Percentiles rank a stretch among this genome's conserved stretches.
Evolutionary conservation across 1,139 yeast genomes (phyloP).

Genomic region (Casaregolazyma lundiana): DNA sequence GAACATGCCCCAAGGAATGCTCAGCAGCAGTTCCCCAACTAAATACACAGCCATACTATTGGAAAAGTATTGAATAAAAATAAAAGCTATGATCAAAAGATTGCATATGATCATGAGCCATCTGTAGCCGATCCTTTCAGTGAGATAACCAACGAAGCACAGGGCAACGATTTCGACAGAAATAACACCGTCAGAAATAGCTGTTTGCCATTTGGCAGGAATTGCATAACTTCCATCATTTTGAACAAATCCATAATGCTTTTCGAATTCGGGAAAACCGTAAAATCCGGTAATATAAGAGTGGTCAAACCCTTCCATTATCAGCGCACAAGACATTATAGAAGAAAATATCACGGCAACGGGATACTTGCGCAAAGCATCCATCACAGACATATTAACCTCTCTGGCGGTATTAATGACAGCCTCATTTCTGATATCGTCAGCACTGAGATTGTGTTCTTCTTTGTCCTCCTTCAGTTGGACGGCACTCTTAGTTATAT

Average conservation of each 20-base stretch:
- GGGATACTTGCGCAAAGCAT: constrained; percentile 38
- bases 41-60: constrained; percentile 27
- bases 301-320: constrained; percentile 46
- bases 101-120: constrained; percentile 35
- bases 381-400: constrained; percentile 39
- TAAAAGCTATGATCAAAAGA: constrained; percentile 31
- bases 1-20: constrained; percentile 42
- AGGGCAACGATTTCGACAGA: constrained; percentile 40
- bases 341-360: constrained; percentile 41
- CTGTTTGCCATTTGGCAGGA: constrained; percentile 46
- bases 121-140: constrained; percentile 41
- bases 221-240: constrained; percentile 30
- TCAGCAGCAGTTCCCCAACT: constrained; percentile 11
- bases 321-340: constrained; percentile 36
- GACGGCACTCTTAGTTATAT: no score
- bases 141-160: constrained; percentile 36
- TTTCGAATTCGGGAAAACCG: constrained; percentile 11
- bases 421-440: constrained; percentile 4
- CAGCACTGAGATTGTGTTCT: no score
- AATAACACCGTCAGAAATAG: constrained; percentile 36
- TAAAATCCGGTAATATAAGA: constrained; percentile 33
- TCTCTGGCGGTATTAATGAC: constrained; percentile 17
- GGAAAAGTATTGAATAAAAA: constrained; percentile 43
- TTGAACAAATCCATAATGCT: constrained; percentile 6
- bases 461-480: no score